These are phyloP conservation scores for Collariella sp. DNA, from an alignment of 495 filamentous ascomycete genomes.

Conservation along the genomic window DNA sequence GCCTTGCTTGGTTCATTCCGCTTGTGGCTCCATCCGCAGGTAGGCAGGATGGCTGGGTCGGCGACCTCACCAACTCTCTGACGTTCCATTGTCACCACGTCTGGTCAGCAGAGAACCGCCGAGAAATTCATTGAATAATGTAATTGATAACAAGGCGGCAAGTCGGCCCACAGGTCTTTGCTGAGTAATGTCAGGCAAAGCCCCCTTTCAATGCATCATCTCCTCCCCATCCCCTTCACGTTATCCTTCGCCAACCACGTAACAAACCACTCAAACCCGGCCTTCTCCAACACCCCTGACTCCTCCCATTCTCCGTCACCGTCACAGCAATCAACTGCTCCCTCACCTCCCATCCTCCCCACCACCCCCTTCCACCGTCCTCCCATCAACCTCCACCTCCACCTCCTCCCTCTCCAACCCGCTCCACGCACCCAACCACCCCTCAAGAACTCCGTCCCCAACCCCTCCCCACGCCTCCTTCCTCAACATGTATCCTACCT, in stretches of 20 bases:
- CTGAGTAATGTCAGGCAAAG: too few relatives aligned
- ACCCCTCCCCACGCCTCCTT: constrained; percentile 40
- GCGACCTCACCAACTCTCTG: too few relatives aligned
- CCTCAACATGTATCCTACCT: constrained; percentile 42
- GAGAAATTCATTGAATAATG: too few relatives aligned
- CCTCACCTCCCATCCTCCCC: constrained; percentile 7
- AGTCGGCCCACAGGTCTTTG: too few relatives aligned
- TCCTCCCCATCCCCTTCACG: background rate
- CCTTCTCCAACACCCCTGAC: constrained; percentile 34
- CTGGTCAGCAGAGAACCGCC: background rate
- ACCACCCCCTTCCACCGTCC: constrained; percentile 17
- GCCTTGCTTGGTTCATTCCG: background rate
- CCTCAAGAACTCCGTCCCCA: constrained; percentile 41
- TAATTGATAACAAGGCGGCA: too few relatives aligned
- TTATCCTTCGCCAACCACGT: constrained; percentile 22
- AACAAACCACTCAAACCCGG: constrained; percentile 28
- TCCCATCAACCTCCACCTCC: constrained; percentile 21
- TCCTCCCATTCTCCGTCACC: constrained; percentile 23
- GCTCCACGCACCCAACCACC: constrained; percentile 31
- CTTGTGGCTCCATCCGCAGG: background rate
- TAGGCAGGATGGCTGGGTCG: background rate
- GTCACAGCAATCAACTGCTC: constrained; percentile 31
- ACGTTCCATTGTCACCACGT: background rate
- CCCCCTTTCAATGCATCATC: background rate
- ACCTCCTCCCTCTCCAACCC: constrained; percentile 30